Conservation (phyloP, 2,329 filamentous ascomycete genomes). For the Apiospora sp. region DNA sequence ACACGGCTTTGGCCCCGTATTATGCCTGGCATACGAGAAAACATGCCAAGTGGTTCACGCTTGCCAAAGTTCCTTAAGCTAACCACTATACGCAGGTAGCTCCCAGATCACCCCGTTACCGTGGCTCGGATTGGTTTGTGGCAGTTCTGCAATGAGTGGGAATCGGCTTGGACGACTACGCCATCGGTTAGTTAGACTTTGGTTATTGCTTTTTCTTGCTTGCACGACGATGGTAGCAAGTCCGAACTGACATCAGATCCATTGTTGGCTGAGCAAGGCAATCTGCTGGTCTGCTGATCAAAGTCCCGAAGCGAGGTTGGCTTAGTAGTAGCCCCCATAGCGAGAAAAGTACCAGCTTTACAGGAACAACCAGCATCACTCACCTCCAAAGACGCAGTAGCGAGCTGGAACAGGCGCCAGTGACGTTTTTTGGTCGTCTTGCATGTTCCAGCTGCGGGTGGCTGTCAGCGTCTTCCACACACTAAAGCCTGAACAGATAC, state of each 20-base stretch:
- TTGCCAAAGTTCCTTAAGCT: not conserved
- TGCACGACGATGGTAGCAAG: not conserved
- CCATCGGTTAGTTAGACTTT: not conserved
- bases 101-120: not conserved
- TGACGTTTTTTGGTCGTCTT: not conserved
- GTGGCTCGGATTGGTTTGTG: not conserved
- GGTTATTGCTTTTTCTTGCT: not conserved
- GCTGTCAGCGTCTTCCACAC: not conserved
- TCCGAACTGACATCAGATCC: not conserved
- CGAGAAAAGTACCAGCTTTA: not conserved
- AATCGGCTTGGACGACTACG: not conserved
- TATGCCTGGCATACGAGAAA: not conserved
- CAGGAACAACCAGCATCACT: not conserved
- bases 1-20: not conserved
- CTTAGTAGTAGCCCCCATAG: not conserved
- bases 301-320: not conserved
- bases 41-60: not conserved
- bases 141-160: not conserved
- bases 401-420: no score
- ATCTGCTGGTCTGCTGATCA: slow-evolving; percentile 7
- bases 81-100: not conserved
- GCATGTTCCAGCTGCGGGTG: not conserved
- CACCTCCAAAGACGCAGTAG: not conserved
- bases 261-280: not conserved
- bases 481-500: not conserved